These are phyloP conservation scores for Thecaphora thlaspeos DNA, from an alignment of 1,284 basidiomycete genomes.

Conservation along the genomic window DNA sequence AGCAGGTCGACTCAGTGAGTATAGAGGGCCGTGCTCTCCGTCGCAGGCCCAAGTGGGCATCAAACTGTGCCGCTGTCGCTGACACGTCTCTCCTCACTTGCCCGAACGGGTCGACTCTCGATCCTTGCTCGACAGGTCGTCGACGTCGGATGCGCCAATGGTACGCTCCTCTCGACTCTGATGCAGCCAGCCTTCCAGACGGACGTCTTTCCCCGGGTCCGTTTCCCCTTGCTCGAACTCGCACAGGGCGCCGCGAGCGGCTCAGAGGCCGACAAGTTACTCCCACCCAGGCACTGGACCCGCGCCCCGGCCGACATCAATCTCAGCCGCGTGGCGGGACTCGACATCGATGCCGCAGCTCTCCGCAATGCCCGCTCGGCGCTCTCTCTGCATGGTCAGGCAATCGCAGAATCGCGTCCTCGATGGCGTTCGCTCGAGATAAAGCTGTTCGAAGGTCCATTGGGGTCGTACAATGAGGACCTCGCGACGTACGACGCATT, in stretches of 20 bases:
- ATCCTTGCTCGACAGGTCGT: conserved; percentile 9
- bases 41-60: too few species aligned
- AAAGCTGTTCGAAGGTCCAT: conserved; percentile 65
- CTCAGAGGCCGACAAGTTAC: conserved; percentile 9
- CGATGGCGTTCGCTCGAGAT: conserved; percentile 40
- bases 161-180: conserved; percentile 30
- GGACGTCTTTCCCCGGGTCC: conserved; percentile 33
- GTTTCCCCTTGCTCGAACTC: conserved; percentile 29
- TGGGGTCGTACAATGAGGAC: conserved; percentile 72
- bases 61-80: too few species aligned
- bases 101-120: not conserved
- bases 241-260: not conserved
- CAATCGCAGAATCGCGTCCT: conserved; percentile 24
- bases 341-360: conserved; percentile 41
- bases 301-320: conserved; percentile 34
- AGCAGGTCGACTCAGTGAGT: conserved; percentile 23
- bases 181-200: conserved; percentile 40
- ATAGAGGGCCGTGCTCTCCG: too few species aligned
- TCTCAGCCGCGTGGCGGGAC: conserved; percentile 23
- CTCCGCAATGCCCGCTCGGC: conserved; percentile 31
- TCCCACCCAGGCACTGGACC: conserved; percentile 32
- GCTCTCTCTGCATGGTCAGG: conserved; percentile 33
- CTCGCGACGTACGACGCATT: conserved; percentile 78
- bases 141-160: conserved; percentile 38
- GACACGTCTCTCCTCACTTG: too few species aligned